Base-by-base conservation (phyloP, 805 yeast genomes). In the Spathaspora passalidarum region DNA sequence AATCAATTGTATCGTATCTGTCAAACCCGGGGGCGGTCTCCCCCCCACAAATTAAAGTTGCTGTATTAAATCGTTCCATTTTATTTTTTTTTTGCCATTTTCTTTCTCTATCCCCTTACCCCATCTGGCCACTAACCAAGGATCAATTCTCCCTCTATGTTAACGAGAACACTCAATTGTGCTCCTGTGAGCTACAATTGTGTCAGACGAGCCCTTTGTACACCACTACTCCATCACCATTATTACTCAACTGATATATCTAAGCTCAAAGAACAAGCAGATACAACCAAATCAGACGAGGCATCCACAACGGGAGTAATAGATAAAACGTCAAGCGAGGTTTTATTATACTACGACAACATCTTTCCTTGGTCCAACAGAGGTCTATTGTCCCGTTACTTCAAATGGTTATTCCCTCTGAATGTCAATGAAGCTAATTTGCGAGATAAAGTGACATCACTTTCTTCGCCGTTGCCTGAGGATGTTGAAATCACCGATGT, bases 401-500 rank as follows among this genome's bases (percentile, higher is more conserved):
- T 63, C 32, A 52, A 59, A 11, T 52, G 46, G 37, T 39, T 61
- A 22, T 50, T 58, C 9, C 54, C 60, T 2, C 1, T 6, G 36
- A 51, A 20, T 45, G 48, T 26, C 49, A 48, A 22, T 35, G 43
- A 3, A 47, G 47, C 18, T 1, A 44, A 55, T 14, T 51, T 62
- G 22, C 49, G 51, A 39, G 50, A 56, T 2, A 48, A 44, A 34
- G 63, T 67, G 10, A 41, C 32, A 44, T 38, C 17, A 20, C 49
- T 44, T 43, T 55, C 49, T 2, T 47, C 51, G 8, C 72, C 74
- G 6, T 53, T 69, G 20, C 72, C 74, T 3, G 49, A 41, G 2
- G 62, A 53, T 6, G 57, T 63, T 11, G 65, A 73, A 22, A 69
- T 88, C 41, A 72, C 78, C 5, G 81, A 82, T 1, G 74, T 88